These are phyloP conservation scores for Udeniomyces megalosporus DNA, from an alignment of 768 basidiomycete species.

Conservation along the genomic window DNA sequence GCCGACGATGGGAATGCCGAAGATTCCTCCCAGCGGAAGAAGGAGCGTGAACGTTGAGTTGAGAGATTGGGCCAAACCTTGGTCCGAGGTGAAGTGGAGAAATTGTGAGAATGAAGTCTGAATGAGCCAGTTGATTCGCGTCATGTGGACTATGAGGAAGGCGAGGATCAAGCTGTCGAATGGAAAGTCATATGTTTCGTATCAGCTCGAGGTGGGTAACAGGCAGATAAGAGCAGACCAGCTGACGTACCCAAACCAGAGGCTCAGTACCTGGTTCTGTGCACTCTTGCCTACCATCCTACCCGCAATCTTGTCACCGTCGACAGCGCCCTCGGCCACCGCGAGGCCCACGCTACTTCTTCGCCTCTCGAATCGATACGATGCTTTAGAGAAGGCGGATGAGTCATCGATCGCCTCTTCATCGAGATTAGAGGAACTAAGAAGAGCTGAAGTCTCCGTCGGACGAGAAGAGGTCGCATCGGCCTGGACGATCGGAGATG, in stretches of 20 bases:
- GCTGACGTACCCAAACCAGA: slow-evolving; percentile 30
- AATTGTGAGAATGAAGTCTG: slow-evolving; percentile 8
- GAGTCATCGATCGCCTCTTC: slow-evolving; percentile 19
- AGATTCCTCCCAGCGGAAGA: slow-evolving; percentile 30
- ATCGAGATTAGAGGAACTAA: slow-evolving; percentile 4
- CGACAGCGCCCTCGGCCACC: background rate
- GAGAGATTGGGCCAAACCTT: background rate
- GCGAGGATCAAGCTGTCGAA: slow-evolving; percentile 18
- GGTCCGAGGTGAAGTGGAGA: background rate
- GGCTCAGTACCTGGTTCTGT: slow-evolving; percentile 23
- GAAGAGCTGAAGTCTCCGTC: background rate
- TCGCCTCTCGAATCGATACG: background rate
- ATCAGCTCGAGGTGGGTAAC: too few relatives aligned
- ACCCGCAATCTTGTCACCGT: slow-evolving; percentile 23
- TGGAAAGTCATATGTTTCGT: too few relatives aligned
- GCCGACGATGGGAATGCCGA: slow-evolving; percentile 26
- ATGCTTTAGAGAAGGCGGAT: background rate
- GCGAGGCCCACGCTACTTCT: background rate
- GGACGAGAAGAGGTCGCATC: background rate
- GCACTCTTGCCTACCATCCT: slow-evolving; percentile 25
- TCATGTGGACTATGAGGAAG: slow-evolving; percentile 29
- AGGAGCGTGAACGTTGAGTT: slow-evolving; percentile 29
- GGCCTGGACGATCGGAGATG: background rate
- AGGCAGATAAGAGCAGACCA: too few relatives aligned
- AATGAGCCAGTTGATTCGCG: slow-evolving; percentile 29